phyloP scores from a whole-genome alignment of 208 protist genomes.

The Trypanosoma scelopori region DNA sequence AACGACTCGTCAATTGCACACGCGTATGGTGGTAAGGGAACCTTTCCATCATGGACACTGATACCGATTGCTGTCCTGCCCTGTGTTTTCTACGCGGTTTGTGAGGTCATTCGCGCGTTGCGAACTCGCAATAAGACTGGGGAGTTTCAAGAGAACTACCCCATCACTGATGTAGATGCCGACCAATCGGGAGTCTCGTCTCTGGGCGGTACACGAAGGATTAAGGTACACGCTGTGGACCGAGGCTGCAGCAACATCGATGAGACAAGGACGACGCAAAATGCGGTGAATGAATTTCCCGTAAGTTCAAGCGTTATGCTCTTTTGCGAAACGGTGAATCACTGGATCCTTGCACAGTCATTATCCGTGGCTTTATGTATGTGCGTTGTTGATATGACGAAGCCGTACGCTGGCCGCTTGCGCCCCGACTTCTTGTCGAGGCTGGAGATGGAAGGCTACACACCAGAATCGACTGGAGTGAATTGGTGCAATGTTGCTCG shows the following conservation, averaged over 20 bases:
- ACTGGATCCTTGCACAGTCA: constrained; percentile 50
- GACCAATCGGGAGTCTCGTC: too few species aligned
- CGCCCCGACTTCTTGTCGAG: constrained; percentile 64
- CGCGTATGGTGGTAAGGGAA: constrained; percentile 27
- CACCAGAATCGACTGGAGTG: not conserved
- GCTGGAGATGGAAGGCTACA: constrained; percentile 28
- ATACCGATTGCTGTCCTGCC: constrained; percentile 38
- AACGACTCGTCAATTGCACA: constrained; percentile 39
- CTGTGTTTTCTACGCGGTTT: constrained; percentile 15
- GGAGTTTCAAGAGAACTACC: not conserved
- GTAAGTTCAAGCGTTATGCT: not conserved
- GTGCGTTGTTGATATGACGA: constrained; percentile 45
- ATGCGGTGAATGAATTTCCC: not conserved
- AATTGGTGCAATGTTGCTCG: constrained; percentile 25
- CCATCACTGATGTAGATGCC: not conserved
- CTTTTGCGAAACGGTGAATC: constrained; percentile 35
- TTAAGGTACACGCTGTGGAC: too few species aligned
- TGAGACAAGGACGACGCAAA: not conserved
- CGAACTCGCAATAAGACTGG: constrained; percentile 1
- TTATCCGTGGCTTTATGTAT: constrained; percentile 32
- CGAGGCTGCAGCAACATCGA: not conserved
- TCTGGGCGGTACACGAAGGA: too few species aligned
- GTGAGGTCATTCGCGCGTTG: constrained; percentile 10
- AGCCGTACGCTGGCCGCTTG: constrained; percentile 64
- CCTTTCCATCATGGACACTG: constrained; percentile 60